Base-by-base conservation (phyloP, 768 basidiomycete genomes). In the Ramaria sp. region DNA sequence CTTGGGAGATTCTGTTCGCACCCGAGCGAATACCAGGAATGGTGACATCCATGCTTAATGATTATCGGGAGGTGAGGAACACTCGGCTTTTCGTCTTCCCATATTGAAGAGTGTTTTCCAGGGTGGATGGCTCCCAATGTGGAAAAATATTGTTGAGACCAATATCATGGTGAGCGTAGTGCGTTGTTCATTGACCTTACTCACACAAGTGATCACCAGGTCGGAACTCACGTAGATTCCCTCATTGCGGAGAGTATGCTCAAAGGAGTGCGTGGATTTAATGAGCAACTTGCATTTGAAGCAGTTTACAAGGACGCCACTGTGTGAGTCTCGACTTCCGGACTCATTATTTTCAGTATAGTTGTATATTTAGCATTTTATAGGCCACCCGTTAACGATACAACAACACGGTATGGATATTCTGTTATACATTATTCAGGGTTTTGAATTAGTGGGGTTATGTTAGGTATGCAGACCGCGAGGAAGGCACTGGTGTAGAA, bases 51-150 rank as follows among this genome's bases (percentile, higher is more conserved):
- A 90, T 90, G 88, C 66, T 91, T 18, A 80, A 83, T 49, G 87
- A 90, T 63, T 92, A 81, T 59, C 66, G 73, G 57, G 76, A 87
- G 72, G 84, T 80, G 53, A 4, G 64, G 56, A 3, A 1, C 6
- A 1, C 50, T 16, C 34, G 16, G 22, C 7, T 38, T 18, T 1
- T 5, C 37, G 36, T 48, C 45, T 43, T 36, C 50, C 56, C 5
- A 58, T 52, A 15, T 50, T 28, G 51, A 43, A 13, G 37, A 28
- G 15, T 22, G 8, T 28, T 27, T 20, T 48, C 7, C 59, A 74
- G 80, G 78, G 85, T 15, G 88, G 88, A 3, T 88, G 88, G 85
- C 68, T 91, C 36, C 88, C 88, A 0, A 89, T 90, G 87, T 91
- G 88, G 88, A 90, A 89, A 68, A 90, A 90, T 57, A 76, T 90